phyloP scores from a whole-genome alignment of 228 moss, liverwort and hornwort species.

The Sphagnum magellanicum region DNA sequence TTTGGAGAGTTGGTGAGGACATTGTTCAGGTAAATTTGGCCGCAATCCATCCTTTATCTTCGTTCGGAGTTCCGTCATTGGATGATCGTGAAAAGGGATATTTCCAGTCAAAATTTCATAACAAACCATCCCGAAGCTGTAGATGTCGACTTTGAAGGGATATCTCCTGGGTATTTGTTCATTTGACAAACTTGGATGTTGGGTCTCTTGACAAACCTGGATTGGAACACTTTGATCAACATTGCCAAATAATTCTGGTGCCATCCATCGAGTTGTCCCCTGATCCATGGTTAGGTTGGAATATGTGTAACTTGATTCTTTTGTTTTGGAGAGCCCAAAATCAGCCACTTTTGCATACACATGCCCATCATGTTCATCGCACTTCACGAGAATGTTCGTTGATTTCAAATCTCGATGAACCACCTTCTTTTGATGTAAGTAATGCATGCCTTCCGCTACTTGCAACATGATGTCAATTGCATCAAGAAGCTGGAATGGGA shows the following conservation, averaged over 20 bases:
- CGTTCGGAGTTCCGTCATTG: neutral
- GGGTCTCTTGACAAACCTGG: no score
- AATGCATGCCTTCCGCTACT: slow-evolving; percentile 10
- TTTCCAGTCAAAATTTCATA: slow-evolving; percentile 1
- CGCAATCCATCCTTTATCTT: neutral
- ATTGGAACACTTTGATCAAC: no score
- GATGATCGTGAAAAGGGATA: neutral
- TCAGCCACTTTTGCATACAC: slow-evolving; percentile 17
- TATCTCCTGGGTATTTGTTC: neutral
- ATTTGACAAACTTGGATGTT: neutral
- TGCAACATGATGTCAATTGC: slow-evolving; percentile 12
- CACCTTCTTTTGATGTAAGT: slow-evolving; percentile 7
- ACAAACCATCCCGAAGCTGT: slow-evolving; percentile 7
- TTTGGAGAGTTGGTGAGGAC: slow-evolving; percentile 2
- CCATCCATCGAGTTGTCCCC: slow-evolving; percentile 7
- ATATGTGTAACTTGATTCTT: neutral
- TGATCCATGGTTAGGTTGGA: slow-evolving; percentile 4
- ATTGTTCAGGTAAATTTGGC: slow-evolving; percentile 3
- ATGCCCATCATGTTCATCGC: neutral
- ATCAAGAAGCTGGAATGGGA: neutral
- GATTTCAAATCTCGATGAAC: slow-evolving; percentile 14
- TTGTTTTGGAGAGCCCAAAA: slow-evolving; percentile 12
- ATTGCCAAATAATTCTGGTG: neutral
- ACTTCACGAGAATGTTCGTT: slow-evolving; percentile 9
- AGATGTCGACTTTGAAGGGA: slow-evolving; percentile 6